Percentiles rank a stretch among this genome's conserved stretches.
These are phyloP conservation scores for Steccherinum ochraceum DNA, from an alignment of 768 basidiomycete genomes.

Conservation along the genomic window DNA sequence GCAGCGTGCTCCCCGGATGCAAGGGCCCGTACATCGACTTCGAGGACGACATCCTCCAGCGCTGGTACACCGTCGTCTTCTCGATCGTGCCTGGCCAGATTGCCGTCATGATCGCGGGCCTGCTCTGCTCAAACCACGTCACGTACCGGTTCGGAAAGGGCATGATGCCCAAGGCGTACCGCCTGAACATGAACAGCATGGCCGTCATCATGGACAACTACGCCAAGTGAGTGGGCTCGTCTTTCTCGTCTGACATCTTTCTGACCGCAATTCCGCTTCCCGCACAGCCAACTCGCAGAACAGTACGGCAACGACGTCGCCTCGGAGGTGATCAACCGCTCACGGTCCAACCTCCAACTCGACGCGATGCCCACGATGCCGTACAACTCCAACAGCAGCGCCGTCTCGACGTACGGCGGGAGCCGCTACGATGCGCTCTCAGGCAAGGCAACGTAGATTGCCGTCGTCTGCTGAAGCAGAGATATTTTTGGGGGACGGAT, in stretches of 20 bases:
- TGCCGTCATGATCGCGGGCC: conserved; percentile 49
- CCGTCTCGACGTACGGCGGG: conserved; percentile 10
- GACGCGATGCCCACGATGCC: conserved; percentile 25
- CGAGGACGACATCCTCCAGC: conserved; percentile 44
- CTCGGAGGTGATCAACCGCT: conserved; percentile 49
- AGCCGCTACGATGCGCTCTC: conserved; percentile 16
- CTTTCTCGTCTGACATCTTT: conserved; percentile 1
- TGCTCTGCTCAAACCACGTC: conserved; percentile 78
- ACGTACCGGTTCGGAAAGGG: conserved; percentile 87
- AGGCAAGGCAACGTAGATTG: conserved; percentile 1
- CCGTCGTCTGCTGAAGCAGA: too few relatives aligned
- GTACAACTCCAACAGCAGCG: conserved; percentile 15
- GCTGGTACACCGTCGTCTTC: conserved; percentile 66
- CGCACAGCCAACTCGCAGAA: conserved; percentile 64
- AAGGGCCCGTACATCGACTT: conserved; percentile 57
- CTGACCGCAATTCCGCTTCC: conserved; percentile 3
- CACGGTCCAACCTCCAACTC: conserved; percentile 45
- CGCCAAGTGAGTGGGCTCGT: conserved; percentile 46
- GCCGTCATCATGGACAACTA: conserved; percentile 83
- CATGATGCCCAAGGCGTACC: conserved; percentile 81
- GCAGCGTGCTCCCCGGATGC: conserved; percentile 68
- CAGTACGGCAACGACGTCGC: conserved; percentile 66
- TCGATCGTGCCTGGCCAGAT: conserved; percentile 65
- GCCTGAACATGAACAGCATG: conserved; percentile 68
- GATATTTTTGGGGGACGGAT: too few relatives aligned